Base-by-base conservation (phyloP, 495 filamentous ascomycete species). In the Acidiella bohemica region DNA sequence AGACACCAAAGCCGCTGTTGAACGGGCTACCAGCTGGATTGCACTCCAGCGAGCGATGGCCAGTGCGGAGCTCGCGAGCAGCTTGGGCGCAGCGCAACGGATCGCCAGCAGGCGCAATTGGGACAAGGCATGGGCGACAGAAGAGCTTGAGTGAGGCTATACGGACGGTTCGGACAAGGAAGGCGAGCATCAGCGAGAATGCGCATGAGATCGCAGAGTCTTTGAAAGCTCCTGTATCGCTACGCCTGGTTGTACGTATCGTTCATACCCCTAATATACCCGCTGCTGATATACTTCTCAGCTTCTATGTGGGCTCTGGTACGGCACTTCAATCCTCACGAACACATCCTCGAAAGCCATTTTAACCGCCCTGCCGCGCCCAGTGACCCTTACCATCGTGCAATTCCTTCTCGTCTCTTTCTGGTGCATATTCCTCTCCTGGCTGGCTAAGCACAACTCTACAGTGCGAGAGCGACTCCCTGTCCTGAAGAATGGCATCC, bases 291-390 rank as follows among this genome's bases (percentile, higher is more conserved):
- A 32, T 14, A 31, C 24, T 11, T 20, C 2, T 39, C 58, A 93
- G 85, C 59, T 68, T 27, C 75, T 93, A 25, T 93, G 86, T 60
- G 54, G 84, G 32, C 63, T 84, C 50, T 96, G 90, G 90, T 99
- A 95, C 61, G 68, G 81, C 60, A 85, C 84, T 22, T 96, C 90
- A 20, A 88, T 90, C 36, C 64, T 95, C 46, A 93, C 90, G 42
- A 99, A 96, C 60, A 94, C 86, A 0, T 95, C 92, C 39, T 96
- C 90, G 26, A 96, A 96, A 64, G 79, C 87, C 8, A 96, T 99
- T 55, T 71, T 99, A 42, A 96, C 86, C 50, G 80, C 86, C 24
- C 86, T 96, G 45, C 77, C 83, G 23, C 84, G 81, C 58, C 92
- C 90, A 9, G 78, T 93, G 16, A 99, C 90, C 18, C 70, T 99